Base-by-base conservation (phyloP, 2,329 filamentous ascomycete genomes). In the Orbilia oligospora region DNA sequence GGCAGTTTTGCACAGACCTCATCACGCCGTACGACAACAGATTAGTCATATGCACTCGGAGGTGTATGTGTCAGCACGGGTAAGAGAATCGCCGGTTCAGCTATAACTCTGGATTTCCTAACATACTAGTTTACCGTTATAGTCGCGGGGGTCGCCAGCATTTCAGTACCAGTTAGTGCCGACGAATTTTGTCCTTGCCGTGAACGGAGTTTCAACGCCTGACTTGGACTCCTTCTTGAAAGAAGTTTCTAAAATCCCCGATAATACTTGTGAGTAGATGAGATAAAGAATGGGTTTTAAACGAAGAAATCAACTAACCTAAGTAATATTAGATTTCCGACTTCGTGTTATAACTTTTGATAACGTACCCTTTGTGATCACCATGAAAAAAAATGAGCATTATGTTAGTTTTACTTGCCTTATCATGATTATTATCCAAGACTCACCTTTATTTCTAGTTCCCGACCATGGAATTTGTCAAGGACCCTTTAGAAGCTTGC, bases 341-440 rank as follows among this genome's bases (percentile, higher is more conserved):
- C 88, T 99, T 67, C 94, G 95, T 84, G 93, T 96, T n/a, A 93
- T 98, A 84, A 98, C 96, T 0, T 99, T 99, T 83, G 96, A 99
- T 84, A 97, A 97, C 83, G 94, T 99, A 9, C 95, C 95, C 2
- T 99, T 96, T 94, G 94, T 99, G n/a, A 93, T 97, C 46, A 99
- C 96, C 8, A 97, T 99, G 93, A 99, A 99, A 90, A 98, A 98
- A 89, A 97, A 97, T 82, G 95, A 99, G 84, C 96, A 99, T 85
- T 99, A 99, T 84, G 87, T 88, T 82, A 83, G 86, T 83, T 20
- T 38, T 30, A 53, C 51, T 38, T 49, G 20, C 41, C 44, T 12
- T 33, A 6, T 51, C 8, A 2, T 22, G 14, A 38, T 41, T 18
- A 12, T 20, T 16, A 41, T 18, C 9, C 12, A 5, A 20, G 30